Conservation (phyloP, 495 filamentous ascomycete species). For the Parathielavia hyrcaniae region DNA sequence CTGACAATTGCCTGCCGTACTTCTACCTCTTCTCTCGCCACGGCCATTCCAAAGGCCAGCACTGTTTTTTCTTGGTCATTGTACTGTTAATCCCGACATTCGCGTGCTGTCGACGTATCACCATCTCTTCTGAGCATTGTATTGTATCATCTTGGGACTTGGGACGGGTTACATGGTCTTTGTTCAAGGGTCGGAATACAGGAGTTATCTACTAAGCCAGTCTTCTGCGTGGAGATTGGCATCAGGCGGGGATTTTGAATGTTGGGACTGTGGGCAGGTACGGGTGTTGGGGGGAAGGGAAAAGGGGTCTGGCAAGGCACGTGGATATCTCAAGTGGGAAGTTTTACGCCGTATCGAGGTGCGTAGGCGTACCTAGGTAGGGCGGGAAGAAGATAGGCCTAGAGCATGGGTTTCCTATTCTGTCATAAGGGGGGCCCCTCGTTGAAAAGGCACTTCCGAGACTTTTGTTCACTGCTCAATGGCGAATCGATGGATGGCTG, state of each 20-base stretch:
- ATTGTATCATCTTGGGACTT: conserved; percentile 3
- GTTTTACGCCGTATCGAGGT: too few relatives aligned
- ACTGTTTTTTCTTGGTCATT: neutral
- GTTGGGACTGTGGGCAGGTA: neutral
- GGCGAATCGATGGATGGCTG: too few relatives aligned
- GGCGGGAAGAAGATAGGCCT: too few relatives aligned
- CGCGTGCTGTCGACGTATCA: neutral
- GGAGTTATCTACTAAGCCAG: neutral
- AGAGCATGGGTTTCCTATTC: too few relatives aligned
- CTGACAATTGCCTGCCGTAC: neutral
- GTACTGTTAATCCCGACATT: conserved; percentile 4
- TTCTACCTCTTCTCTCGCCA: neutral
- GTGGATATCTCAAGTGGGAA: too few relatives aligned
- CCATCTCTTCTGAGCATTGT: neutral
- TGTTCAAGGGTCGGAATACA: neutral
- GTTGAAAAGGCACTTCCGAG: too few relatives aligned
- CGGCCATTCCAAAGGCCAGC: neutral
- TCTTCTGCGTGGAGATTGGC: neutral
- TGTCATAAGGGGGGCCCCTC: too few relatives aligned
- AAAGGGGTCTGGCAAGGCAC: too few relatives aligned
- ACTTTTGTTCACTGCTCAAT: too few relatives aligned
- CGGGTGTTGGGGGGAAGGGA: too few relatives aligned
- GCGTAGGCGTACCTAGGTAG: too few relatives aligned
- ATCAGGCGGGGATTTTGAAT: neutral
- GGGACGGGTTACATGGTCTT: neutral